Base-by-base conservation (phyloP, 176 grass and related monocot species). In the Eleusine coracana region DNA sequence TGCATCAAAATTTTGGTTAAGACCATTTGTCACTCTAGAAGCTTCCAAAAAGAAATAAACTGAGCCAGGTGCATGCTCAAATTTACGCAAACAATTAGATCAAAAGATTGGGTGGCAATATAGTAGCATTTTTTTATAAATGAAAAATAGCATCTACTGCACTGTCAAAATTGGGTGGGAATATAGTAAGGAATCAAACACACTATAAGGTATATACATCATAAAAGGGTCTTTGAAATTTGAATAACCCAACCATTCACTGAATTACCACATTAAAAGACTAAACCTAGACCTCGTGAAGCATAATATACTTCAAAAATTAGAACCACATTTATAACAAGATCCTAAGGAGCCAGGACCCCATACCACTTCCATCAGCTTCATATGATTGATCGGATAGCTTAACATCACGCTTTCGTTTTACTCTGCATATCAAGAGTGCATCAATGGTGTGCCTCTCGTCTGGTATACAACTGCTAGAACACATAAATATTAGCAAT, bases 381-480 rank as follows among this genome's bases (percentile, higher is more conserved):
- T 84, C 78, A 89, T 45, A 28, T 61, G 76, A 39, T 42, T 74
- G 83, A 34, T 76, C 80, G 41, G 51, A 83, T 81, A 63, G 80
- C 82, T 73, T 39, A 14, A 49, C 55, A 51, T 88, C 83, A 38
- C 85, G 89, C 77, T 96, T 92, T 93, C 93, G 75, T 84, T 96
- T 98, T 60, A 92, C 59, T 96, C 82, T 95, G 84, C 89, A 96
- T 86, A 93, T 90, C 87, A 98, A 87, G 20, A 96, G 91, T 27
- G 85, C 91, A 85, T 98, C 91, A 77, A 98, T 88, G 52, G 96
- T 98, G 79, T 98, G 91, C 76, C 87, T 80, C 80, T 93, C 96
- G 90, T 98, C 93, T 39, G 93, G 85, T 79, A 95, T 59, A 87
- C 89, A 90, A 68, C 90, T 98, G 87, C 65, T 28, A 66, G 73